phyloP scores from a whole-genome alignment of 257 asterid genomes.

The Salvia miltiorrhiza region DNA sequence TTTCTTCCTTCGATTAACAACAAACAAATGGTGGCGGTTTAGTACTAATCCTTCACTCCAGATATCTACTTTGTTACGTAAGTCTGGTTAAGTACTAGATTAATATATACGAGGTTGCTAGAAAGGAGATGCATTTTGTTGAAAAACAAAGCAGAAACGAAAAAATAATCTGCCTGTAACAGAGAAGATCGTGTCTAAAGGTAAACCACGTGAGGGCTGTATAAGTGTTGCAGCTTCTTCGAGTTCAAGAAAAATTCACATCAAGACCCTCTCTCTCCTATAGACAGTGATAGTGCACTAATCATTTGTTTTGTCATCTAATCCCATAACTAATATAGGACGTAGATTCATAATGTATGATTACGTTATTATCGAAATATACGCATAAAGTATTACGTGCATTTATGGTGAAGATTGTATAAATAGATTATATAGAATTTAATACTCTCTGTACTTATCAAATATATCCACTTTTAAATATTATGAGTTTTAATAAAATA shows the following conservation, averaged over 20 bases:
- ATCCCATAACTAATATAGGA: conserved; percentile 2
- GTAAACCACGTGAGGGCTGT: conserved; percentile 33
- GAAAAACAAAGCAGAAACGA: not conserved
- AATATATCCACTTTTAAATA: too few relatives aligned
- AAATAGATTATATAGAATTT: not conserved
- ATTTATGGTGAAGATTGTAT: not conserved
- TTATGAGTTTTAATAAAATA: too few relatives aligned
- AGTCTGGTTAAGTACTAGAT: too few relatives aligned
- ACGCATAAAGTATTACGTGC: not conserved
- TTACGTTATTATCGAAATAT: not conserved
- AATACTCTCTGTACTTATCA: too few relatives aligned
- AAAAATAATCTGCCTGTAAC: not conserved
- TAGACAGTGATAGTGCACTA: conserved; percentile 31
- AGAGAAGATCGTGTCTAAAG: conserved; percentile 10
- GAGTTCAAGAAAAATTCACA: conserved; percentile 34
- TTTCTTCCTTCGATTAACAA: not conserved
- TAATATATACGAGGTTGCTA: not conserved
- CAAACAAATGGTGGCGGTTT: not conserved
- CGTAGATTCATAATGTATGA: conserved; percentile 8
- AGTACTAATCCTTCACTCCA: not conserved
- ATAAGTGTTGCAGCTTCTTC: conserved; percentile 20
- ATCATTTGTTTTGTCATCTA: conserved; percentile 32
- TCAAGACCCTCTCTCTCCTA: conserved; percentile 1
- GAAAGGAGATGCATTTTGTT: not conserved
- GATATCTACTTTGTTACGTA: not conserved